Base-by-base conservation (phyloP, 2,329 filamentous ascomycete species). In the Phyllosticta citrichinensis region DNA sequence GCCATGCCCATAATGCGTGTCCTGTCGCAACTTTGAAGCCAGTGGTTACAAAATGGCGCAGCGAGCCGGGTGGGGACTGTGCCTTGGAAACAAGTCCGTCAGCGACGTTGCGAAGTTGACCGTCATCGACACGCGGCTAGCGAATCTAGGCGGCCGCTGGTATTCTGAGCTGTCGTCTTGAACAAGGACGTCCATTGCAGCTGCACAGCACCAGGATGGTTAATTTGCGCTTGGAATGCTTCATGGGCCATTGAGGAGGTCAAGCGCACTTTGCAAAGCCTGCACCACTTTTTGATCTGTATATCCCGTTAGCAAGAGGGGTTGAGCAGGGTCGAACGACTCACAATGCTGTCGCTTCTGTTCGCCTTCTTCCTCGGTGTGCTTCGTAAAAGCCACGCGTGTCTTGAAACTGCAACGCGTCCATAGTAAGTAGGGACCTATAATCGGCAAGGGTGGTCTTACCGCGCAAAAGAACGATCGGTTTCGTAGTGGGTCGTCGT, bases 271-370 rank as follows among this genome's bases (percentile, higher is more conserved):
- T 66, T 78, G 69, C 67, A 80, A 80, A 6, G 78, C 78, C 33
- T 70, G 66, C 40, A 80, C 77, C 9, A 80, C 78, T 61, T 70
- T 71, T 60, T 75, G 69, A 58, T 80, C 78, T 80, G 61, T 2
- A 10, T 1, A 1, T 25, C 5, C 4, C 14, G 51, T 62, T 54
- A 62, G 52, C 24, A 19, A 9, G 55, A 17, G 14, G 19, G 24
- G 12, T 24, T 40, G 9, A 20, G 9, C n/a, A 1, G 14, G 14
- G 19, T n/a, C 33, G 5, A 20, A 8, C 52, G 30, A 76, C 88
- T 77, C 76, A 96, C 91, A 89, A 68, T 96, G 91, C 63, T 86
- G 80, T 69, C 91, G 87, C 70, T 88, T 94, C 66, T 87, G 81
- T 59, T 85, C 83, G 61, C 96, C 79, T 25, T 80, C 82, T 50